Evolutionary conservation across 2,329 filamentous ascomycete genomes (phyloP), one percentile per base, ranked within the genome.

Genomic region (Fusarium sp.): DNA sequence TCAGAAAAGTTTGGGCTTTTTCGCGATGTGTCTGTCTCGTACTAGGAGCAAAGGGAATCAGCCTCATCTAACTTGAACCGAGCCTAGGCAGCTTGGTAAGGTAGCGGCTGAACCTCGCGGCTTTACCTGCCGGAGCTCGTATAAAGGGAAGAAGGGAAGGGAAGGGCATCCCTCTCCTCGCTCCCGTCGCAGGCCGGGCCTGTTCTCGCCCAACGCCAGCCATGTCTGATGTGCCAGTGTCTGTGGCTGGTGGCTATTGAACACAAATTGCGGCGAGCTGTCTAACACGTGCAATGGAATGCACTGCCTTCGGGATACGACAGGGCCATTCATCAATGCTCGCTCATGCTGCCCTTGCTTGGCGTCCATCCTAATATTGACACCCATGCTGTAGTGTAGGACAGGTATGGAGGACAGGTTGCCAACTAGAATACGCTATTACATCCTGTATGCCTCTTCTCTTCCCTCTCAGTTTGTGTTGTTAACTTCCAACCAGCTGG

Each of bases 201-300:
- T 31, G 46, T 53, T 53, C 49, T 36, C 20, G 36, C 31, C 53
- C 38, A 34, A 29, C 36, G 38, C 18, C 46, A 33, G 27, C 54
- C 25, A 18, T 20, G 36, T 42, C 36, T 29, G 25, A 46, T 60
- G 61, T 63, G 46, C 51, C 42, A 56, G 10, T 51, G 64, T 59
- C 49, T 65, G 64, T 70, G 67, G 67, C 67, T 70, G 64, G 61
- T 33, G 46, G 36, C 40, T 58, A 53, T 42, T 53, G 61, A 50
- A 44, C 58, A 70, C 44, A 64, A 70, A 64, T 70, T 69, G 50
- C 63, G 34, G 46, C 67, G 44, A 60, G 44, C 33, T 49, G 58
- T 57, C 34, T 68, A 62, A 68, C 67, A 70, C 67, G 67, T 70
- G 64, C 55, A 36, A 65, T 65, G 67, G 67, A 70, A 70, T 70